Conservation (phyloP, 352 stramenopile species). For the Pythium scleroteichum region DNA sequence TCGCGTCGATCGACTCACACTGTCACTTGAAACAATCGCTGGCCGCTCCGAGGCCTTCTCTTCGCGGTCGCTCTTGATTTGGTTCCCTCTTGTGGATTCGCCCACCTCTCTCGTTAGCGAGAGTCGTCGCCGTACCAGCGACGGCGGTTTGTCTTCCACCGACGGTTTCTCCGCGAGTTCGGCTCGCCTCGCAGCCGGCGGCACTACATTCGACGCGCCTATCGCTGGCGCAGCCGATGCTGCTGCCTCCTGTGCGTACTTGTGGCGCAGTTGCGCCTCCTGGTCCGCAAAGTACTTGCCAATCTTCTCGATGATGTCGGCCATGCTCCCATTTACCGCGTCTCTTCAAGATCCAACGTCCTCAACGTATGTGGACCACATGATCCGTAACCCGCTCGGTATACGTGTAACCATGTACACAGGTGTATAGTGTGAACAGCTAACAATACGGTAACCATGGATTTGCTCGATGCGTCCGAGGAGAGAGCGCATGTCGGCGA, state of each 20-base stretch:
- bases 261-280: conserved; percentile 54
- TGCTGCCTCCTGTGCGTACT: conserved; percentile 27
- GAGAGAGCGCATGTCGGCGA: too few relatives aligned
- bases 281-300: conserved; percentile 68
- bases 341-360: conserved; percentile 15
- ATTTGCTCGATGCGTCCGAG: not conserved
- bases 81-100: too few relatives aligned
- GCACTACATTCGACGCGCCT: conserved; percentile 4
- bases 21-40: too few relatives aligned
- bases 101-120: conserved; percentile 17
- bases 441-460: not conserved
- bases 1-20: not conserved
- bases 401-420: conserved; percentile 4
- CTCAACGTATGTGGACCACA: not conserved
- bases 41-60: too few relatives aligned
- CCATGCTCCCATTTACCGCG: conserved; percentile 31
- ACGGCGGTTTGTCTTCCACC: conserved; percentile 6
- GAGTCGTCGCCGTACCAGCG: conserved; percentile 28
- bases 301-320: conserved; percentile 68
- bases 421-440: conserved; percentile 1
- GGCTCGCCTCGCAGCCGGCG: conserved; percentile 13
- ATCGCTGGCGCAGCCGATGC: not conserved
- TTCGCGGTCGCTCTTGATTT: too few relatives aligned
- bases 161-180: conserved; percentile 7
- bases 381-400: too few relatives aligned